phyloP scores from a whole-genome alignment of 768 basidiomycete species.

The Trametes cinnabarina region DNA sequence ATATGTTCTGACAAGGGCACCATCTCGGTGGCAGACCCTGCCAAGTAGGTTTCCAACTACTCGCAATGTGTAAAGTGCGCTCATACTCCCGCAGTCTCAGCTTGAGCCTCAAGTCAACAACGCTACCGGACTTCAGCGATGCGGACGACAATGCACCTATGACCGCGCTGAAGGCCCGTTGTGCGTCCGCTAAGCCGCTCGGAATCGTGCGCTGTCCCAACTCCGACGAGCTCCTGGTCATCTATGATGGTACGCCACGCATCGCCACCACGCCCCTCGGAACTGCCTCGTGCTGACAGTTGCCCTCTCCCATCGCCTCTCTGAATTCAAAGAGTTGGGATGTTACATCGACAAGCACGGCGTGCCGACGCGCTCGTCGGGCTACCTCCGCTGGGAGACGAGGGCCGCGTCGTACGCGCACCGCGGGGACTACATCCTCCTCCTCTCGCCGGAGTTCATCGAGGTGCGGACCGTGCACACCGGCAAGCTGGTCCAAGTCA shows the following conservation, averaged over 20 bases:
- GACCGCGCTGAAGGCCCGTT: conserved; percentile 54
- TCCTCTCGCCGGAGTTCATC: conserved; percentile 73
- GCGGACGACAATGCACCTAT: conserved; percentile 40
- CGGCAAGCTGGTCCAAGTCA: conserved; percentile 77
- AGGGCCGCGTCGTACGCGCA: conserved; percentile 60
- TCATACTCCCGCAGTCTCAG: conserved; percentile 40
- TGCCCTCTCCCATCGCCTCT: not conserved
- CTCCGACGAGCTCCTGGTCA: conserved; percentile 57
- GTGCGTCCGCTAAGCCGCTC: conserved; percentile 58
- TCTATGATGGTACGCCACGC: conserved; percentile 64
- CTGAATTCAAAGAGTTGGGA: conserved; percentile 53
- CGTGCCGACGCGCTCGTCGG: conserved; percentile 53
- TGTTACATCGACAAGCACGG: conserved; percentile 76
- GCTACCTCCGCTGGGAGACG: conserved; percentile 78
- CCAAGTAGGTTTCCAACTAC: conserved; percentile 47
- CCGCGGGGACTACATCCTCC: conserved; percentile 61
- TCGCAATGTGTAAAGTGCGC: not conserved
- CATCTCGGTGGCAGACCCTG: conserved; percentile 65
- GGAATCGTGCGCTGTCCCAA: conserved; percentile 58
- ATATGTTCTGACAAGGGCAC: conserved; percentile 59
- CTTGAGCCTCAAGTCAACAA: conserved; percentile 29
- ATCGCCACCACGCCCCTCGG: not conserved
- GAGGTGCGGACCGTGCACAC: conserved; percentile 67
- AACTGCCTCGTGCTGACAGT: not conserved
- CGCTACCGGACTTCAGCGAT: conserved; percentile 60